These are phyloP conservation scores for Poronia punctata DNA, from an alignment of 495 filamentous ascomycete genomes.

Conservation along the genomic window DNA sequence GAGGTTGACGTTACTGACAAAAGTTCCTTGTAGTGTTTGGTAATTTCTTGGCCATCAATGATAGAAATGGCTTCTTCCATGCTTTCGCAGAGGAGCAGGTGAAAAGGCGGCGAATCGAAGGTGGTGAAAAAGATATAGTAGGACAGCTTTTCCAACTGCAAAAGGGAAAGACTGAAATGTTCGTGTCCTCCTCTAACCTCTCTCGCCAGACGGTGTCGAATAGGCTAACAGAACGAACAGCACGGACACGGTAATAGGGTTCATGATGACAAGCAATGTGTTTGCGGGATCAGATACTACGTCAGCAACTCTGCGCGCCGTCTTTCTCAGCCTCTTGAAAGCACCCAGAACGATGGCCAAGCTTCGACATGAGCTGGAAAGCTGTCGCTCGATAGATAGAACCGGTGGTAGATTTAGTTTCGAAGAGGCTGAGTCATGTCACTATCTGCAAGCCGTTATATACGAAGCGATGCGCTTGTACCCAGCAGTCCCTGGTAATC, in stretches of 20 bases:
- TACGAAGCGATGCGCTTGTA: constrained; percentile 3
- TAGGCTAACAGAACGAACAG: too few relatives aligned
- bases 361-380: constrained; percentile 1
- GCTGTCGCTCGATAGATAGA: background rate
- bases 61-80: constrained; percentile 8
- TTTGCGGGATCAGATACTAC: constrained; percentile 10
- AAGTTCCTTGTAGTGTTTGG: too few relatives aligned
- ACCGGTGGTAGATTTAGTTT: background rate
- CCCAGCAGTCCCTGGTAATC: background rate
- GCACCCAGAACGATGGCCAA: background rate
- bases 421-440: background rate
- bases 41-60: constrained; percentile 3
- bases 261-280: constrained; percentile 6
- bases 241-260: too few relatives aligned
- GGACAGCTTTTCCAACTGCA: constrained; percentile 5
- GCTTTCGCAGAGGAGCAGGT: constrained; percentile 1
- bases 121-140: constrained; percentile 3
- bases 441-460: constrained; percentile 6
- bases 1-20: too few relatives aligned
- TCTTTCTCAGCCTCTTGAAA: constrained; percentile 2
- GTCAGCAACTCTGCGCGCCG: background rate
- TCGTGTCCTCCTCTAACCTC: too few relatives aligned
- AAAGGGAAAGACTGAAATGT: constrained; percentile 1
- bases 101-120: background rate
- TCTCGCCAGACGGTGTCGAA: too few relatives aligned